A percentile compares a stretch with the other conserved stretches of the same genome.
Conservation (phyloP, 2,329 filamentous ascomycete species). For the Zymoseptoria ardabiliae region DNA sequence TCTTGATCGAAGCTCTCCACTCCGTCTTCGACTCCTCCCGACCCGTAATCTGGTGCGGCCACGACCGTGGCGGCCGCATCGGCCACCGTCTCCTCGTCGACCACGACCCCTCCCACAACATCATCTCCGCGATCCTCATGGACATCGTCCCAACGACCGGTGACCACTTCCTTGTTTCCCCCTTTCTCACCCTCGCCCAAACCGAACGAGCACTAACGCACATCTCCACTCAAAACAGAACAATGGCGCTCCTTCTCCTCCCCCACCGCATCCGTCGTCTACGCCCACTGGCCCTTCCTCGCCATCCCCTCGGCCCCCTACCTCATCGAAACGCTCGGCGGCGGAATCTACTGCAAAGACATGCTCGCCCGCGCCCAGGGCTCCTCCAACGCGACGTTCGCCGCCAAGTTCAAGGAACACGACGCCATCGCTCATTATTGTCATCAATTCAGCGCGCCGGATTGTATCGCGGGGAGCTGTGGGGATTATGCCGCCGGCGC, state of each 20-base stretch:
- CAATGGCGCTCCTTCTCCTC: constrained; percentile 40
- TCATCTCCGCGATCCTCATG: constrained; percentile 37
- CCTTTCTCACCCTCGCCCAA: background rate
- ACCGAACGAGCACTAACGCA: background rate
- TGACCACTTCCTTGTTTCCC: background rate
- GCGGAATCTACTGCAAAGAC: constrained; percentile 32
- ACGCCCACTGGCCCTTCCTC: constrained; percentile 48
- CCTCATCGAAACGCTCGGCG: constrained; percentile 39
- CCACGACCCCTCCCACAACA: constrained; percentile 27
- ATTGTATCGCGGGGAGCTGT: constrained; percentile 38
- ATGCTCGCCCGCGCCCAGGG: constrained; percentile 29
- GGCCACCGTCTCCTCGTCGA: constrained; percentile 44
- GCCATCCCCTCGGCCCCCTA: constrained; percentile 40
- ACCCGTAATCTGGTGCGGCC: constrained; percentile 40
- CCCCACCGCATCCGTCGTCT: constrained; percentile 31
- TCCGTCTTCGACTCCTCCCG: constrained; percentile 28
- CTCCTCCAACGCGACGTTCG: constrained; percentile 21
- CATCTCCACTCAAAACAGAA: constrained; percentile 11
- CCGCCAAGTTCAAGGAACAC: constrained; percentile 26
- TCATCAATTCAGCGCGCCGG: constrained; percentile 36
- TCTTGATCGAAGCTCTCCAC: constrained; percentile 37
- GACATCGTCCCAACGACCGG: constrained; percentile 44
- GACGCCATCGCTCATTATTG: constrained; percentile 40
- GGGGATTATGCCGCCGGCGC: constrained; percentile 44
- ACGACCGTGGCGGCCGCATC: constrained; percentile 46